phyloP scores from a whole-genome alignment of 768 basidiomycete species.

The Leccinellum albellum region DNA sequence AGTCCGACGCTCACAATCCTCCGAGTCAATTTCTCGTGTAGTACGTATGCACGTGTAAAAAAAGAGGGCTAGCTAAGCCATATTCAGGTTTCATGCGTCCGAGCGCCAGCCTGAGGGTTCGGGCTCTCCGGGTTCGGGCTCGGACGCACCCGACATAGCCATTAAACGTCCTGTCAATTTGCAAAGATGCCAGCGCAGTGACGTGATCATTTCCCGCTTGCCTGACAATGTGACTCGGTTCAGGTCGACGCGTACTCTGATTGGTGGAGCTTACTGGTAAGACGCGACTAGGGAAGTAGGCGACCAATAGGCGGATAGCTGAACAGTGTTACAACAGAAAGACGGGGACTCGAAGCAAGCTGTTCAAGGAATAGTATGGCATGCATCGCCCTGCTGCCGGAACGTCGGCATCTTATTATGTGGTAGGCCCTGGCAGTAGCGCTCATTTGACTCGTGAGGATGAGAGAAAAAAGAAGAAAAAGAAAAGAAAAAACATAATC shows the following conservation, averaged over 20 bases:
- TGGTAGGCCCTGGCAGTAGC: not conserved
- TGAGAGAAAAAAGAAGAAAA: not conserved
- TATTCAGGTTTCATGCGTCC: not conserved
- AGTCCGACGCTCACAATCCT: not conserved
- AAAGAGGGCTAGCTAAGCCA: not conserved
- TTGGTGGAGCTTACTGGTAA: not conserved
- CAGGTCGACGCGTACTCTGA: not conserved
- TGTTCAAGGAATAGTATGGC: not conserved
- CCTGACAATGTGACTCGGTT: not conserved
- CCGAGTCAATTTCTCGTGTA: not conserved
- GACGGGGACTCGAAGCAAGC: not conserved
- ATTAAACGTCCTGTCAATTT: not conserved
- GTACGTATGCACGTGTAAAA: not conserved
- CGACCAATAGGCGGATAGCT: not conserved
- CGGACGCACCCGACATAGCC: not conserved
- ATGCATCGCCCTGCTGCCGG: not conserved
- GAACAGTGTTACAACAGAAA: not conserved
- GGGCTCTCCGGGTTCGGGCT: not conserved
- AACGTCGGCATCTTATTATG: not conserved
- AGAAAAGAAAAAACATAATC: not conserved
- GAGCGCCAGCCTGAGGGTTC: not conserved
- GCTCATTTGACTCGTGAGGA: not conserved
- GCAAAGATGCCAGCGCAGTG: not conserved
- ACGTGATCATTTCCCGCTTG: not conserved
- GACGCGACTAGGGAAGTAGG: not conserved